These are phyloP conservation scores for Starmera quercuum DNA, from an alignment of 805 yeast genomes.

Conservation along the genomic window DNA sequence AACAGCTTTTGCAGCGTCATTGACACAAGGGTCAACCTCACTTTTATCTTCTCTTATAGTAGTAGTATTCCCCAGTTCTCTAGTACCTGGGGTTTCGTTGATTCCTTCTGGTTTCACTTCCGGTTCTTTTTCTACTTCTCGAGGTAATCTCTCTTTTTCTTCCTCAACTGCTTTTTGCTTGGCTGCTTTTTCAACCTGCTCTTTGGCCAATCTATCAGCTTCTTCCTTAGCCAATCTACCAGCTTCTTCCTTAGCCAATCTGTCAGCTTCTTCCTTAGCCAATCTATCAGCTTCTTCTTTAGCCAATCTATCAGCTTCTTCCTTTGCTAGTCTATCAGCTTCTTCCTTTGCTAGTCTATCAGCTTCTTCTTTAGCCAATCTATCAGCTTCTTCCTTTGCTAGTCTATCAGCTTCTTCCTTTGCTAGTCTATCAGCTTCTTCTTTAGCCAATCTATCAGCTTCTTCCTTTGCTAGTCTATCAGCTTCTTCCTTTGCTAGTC, in stretches of 20 bases:
- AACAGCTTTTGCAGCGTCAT: background rate
- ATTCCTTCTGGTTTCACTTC: constrained; percentile 3
- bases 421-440: constrained; percentile 7
- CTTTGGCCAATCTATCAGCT: constrained; percentile 1
- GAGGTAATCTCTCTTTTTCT: constrained; percentile 4
- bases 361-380: constrained; percentile 6
- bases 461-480: constrained; percentile 45
- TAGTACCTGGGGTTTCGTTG: constrained; percentile 1
- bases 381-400: constrained; percentile 4
- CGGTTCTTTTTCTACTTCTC: constrained; percentile 4
- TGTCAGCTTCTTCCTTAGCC: constrained; percentile 4
- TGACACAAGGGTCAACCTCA: too few species aligned
- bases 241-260: constrained; percentile 1
- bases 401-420: constrained; percentile 2
- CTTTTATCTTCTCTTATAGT: background rate
- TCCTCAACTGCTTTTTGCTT: constrained; percentile 6
- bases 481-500: constrained; percentile 84
- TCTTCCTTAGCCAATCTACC: constrained; percentile 2
- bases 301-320: constrained; percentile 7
- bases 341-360: constrained; percentile 2
- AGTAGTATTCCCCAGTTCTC: constrained; percentile 4
- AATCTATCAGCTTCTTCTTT: constrained; percentile 1
- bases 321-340: constrained; percentile 3
- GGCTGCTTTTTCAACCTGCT: background rate
- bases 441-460: constrained; percentile 5